Conservation (phyloP, 352 stramenopile species). For the Globisporangium canariense region DNA sequence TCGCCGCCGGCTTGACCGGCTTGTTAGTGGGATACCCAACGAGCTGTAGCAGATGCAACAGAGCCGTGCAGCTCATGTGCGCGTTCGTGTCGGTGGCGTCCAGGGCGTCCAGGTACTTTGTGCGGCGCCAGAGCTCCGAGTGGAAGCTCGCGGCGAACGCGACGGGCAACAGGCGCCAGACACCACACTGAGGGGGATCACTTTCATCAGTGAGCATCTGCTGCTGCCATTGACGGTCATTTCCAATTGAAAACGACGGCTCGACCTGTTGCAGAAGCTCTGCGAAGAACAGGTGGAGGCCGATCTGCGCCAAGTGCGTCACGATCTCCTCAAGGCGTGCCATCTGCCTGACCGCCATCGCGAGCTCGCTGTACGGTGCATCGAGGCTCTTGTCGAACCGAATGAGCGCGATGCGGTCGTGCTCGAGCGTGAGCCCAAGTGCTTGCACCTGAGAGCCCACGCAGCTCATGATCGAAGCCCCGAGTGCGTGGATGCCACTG, state of each 20-base stretch:
- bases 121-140: constrained; percentile 37
- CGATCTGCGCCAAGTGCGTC: constrained; percentile 9
- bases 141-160: constrained; percentile 45
- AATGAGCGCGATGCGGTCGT: constrained; percentile 33
- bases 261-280: constrained; percentile 9
- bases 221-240: constrained; percentile 4
- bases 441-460: constrained; percentile 11
- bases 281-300: constrained; percentile 20
- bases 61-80: constrained; percentile 40
- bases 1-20: neutral
- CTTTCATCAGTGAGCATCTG: constrained; percentile 20
- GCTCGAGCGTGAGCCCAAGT: constrained; percentile 20
- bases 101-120: constrained; percentile 25
- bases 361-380: constrained; percentile 22
- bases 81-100: constrained; percentile 50
- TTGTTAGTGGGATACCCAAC: neutral
- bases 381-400: constrained; percentile 24
- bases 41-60: constrained; percentile 17
- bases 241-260: neutral
- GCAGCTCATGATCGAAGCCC: neutral
- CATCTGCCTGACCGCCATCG: constrained; percentile 32
- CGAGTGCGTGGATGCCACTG: constrained; percentile 12
- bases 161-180: constrained; percentile 39
- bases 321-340: constrained; percentile 21
- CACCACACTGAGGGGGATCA: constrained; percentile 6